Base-by-base conservation (phyloP, 148 eudicot species). In the Rhododendron mucronatum region DNA sequence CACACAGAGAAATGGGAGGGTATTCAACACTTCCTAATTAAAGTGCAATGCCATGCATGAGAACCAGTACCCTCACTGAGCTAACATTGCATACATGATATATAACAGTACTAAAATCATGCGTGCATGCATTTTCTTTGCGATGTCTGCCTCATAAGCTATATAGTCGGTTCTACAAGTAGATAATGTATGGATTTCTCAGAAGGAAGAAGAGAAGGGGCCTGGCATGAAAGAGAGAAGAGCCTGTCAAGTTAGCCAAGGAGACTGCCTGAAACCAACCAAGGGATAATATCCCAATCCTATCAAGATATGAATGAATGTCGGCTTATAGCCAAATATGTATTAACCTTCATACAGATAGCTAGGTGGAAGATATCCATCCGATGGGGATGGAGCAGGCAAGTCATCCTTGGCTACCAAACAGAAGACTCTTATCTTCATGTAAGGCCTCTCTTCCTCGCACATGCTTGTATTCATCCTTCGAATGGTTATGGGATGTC, bases 211-310 rank as follows among this genome's bases (percentile, higher is more conserved):
- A 28, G 53, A 13, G 59, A 48, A 50, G 53, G 18, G 20, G 59
- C 57, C 82, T 79, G n/a, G 37, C 82, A 79, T 79, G 82, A 79
- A 79, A 71, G 76, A 79, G 59, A 79, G 37, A 47, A 79, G 82
- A 79, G 82, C 57, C 59, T 10, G 82, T 79, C 57, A 47, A 48
- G 82, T 26, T 79, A 79, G 82, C 82, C 82, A 79, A 79, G 82
- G 82, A 79, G 82, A 79, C 82, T 48, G 82, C 82, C 82, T 79
- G 82, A 79, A 79, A 79, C 82, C 82, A 79, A 79, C 53, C 82
- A 79, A 48, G 82, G 59, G 82, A 79, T 77, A 45, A 8, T 63
- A 63, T 63, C 71, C 69, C n/a, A 61, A n/a, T 63, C 26, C 61
- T 55, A 16, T 1, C 61, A 55, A 55, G 61, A 55, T 16, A 55